Conservation (phyloP, 169 alveolate species). For the Plasmodium blacklocki region DNA sequence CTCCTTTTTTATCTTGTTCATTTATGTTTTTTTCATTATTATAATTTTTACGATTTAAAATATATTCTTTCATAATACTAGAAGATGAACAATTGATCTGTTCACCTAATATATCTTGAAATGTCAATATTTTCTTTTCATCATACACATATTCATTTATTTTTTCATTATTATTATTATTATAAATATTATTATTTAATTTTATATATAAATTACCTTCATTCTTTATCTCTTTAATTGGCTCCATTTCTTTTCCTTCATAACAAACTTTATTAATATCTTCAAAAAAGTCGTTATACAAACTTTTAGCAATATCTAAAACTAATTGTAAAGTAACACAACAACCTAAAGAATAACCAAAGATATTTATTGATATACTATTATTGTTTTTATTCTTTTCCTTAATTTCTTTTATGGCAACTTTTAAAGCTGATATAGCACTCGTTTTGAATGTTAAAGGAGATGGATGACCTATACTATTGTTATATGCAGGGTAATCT, state of each 20-base stretch:
- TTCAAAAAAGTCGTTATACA: constrained; percentile 68
- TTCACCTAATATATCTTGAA: constrained; percentile 14
- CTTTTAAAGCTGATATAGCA: constrained; percentile 68
- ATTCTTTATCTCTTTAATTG: constrained; percentile 40
- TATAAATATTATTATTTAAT: constrained; percentile 26
- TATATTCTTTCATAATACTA: neutral
- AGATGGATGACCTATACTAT: constrained; percentile 76
- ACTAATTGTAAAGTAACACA: constrained; percentile 46
- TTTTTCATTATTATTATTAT: constrained; percentile 8
- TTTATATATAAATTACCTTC: constrained; percentile 20
- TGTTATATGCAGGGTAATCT: constrained; percentile 69
- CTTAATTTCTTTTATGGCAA: constrained; percentile 51
- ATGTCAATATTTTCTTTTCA: constrained; percentile 52
- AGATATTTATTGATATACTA: constrained; percentile 23
- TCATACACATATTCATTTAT: constrained; percentile 65
- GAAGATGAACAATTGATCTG: neutral
- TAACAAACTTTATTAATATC: constrained; percentile 20
- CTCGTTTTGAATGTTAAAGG: constrained; percentile 69
- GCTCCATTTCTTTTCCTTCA: constrained; percentile 28
- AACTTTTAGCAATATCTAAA: constrained; percentile 68
- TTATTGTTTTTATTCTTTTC: neutral
- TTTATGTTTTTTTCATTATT: neutral
- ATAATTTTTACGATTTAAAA: neutral
- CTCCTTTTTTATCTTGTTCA: neutral
- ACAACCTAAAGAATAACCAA: constrained; percentile 72